These are phyloP conservation scores for Carex parvula DNA, from an alignment of 176 grass and related monocot genomes.

Conservation along the genomic window DNA sequence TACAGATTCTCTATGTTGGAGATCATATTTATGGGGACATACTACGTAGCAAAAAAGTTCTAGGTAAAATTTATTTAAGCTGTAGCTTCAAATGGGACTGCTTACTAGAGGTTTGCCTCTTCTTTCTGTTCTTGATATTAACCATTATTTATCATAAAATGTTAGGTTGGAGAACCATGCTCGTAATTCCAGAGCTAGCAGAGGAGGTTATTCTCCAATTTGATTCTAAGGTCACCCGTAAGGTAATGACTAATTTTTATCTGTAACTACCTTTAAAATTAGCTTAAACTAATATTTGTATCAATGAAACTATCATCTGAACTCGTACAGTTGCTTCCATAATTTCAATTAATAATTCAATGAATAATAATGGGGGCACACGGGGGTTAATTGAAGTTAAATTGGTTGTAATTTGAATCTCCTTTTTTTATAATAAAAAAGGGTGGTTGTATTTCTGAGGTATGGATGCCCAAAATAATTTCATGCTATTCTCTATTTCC, in stretches of 20 bases:
- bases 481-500: constrained; percentile 7
- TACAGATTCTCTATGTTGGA: constrained; percentile 92
- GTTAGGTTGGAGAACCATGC: constrained; percentile 96
- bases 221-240: constrained; percentile 56
- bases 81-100: background rate
- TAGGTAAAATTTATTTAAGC: constrained; percentile 45
- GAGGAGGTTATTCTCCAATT: constrained; percentile 79
- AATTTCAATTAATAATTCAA: background rate
- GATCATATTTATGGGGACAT: constrained; percentile 99
- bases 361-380: background rate
- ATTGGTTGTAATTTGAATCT: constrained; percentile 1
- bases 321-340: background rate
- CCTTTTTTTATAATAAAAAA: background rate
- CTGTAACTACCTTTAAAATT: too few relatives aligned
- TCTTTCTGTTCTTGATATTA: constrained; percentile 27
- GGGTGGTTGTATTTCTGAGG: background rate
- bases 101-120: constrained; percentile 2
- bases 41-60: constrained; percentile 96
- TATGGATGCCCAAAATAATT: background rate
- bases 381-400: background rate
- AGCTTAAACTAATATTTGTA: background rate
- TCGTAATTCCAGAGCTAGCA: constrained; percentile 91
- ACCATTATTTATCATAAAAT: constrained; percentile 28
- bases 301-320: background rate
- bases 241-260: constrained; percentile 38